Conservation (phyloP, 2,329 filamentous ascomycete species). For the Fusarium ambrosium region DNA sequence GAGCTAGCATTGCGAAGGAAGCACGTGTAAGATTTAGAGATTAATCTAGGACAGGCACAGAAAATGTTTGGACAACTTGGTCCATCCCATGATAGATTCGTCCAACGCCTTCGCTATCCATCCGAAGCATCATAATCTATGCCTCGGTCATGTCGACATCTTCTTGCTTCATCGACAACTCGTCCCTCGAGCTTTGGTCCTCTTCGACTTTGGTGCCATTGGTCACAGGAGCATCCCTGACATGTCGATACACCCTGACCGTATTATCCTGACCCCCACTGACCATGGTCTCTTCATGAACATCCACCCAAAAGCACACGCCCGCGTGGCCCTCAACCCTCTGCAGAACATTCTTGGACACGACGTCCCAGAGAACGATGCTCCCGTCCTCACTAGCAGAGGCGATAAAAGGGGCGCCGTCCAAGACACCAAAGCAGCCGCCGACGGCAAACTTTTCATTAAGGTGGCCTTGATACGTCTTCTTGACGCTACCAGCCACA, state of each 20-base stretch:
- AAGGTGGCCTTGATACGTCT: slow-evolving; percentile 94
- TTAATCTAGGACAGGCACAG: background rate
- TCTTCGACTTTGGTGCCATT: slow-evolving; percentile 35
- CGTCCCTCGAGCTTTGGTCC: slow-evolving; percentile 66
- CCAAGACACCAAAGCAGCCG: slow-evolving; percentile 80
- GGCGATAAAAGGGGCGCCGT: slow-evolving; percentile 72
- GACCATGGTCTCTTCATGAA: slow-evolving; percentile 68
- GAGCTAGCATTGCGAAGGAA: background rate
- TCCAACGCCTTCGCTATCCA: slow-evolving; percentile 6
- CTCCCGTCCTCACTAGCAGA: slow-evolving; percentile 90
- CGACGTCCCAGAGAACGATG: slow-evolving; percentile 91
- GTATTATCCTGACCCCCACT: slow-evolving; percentile 69
- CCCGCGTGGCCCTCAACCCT: slow-evolving; percentile 65
- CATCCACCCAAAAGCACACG: slow-evolving; percentile 76
- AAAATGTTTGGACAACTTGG: background rate
- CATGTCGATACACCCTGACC: slow-evolving; percentile 64
- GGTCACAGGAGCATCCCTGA: slow-evolving; percentile 21
- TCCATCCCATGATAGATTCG: background rate
- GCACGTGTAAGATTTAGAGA: background rate
- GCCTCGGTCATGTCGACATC: slow-evolving; percentile 56
- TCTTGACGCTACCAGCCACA: slow-evolving; percentile 88
- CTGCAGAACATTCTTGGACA: slow-evolving; percentile 86
- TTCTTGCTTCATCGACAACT: slow-evolving; percentile 58
- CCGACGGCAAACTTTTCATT: slow-evolving; percentile 89
- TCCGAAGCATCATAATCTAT: slow-evolving; percentile 2